Evolutionary conservation across 2,329 filamentous ascomycete species (phyloP).

Genomic region (Plectosphaerella plurivora): DNA sequence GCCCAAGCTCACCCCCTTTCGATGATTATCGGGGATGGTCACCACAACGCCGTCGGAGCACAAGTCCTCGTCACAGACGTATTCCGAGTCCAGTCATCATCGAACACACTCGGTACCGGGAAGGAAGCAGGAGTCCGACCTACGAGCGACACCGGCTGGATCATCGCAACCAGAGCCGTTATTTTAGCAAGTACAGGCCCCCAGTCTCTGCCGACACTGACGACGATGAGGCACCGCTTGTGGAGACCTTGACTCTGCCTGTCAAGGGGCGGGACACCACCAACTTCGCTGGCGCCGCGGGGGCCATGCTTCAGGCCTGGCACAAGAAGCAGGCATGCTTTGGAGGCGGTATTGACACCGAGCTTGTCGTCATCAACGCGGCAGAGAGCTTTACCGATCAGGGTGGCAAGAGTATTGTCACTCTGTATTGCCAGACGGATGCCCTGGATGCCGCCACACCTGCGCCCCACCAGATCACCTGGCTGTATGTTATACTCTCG

Average conservation of each 20-base stretch:
- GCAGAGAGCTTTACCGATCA: constrained; percentile 1
- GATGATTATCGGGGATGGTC: too few relatives aligned
- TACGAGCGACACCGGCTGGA: too few relatives aligned
- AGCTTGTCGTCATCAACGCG: constrained; percentile 1
- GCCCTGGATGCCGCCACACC: neutral
- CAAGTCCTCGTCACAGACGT: too few relatives aligned
- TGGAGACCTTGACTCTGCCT: neutral
- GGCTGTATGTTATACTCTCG: neutral
- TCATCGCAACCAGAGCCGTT: too few relatives aligned
- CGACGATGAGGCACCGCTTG: neutral
- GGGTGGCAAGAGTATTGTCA: neutral
- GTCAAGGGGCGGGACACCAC: neutral
- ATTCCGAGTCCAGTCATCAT: too few relatives aligned
- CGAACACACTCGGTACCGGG: too few relatives aligned
- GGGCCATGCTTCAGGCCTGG: neutral
- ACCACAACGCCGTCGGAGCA: too few relatives aligned
- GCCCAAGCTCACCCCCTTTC: too few relatives aligned
- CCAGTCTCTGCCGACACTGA: neutral
- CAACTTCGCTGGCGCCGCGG: neutral
- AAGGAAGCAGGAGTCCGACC: too few relatives aligned
- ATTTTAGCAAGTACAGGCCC: neutral
- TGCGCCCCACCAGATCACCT: neutral
- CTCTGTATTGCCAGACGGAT: neutral
- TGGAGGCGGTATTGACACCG: neutral
- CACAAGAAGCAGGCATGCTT: neutral